Percentiles rank a stretch among this genome's conserved stretches.
These are phyloP conservation scores for Tremella fuciformis DNA, from an alignment of 768 basidiomycete species.

Conservation along the genomic window DNA sequence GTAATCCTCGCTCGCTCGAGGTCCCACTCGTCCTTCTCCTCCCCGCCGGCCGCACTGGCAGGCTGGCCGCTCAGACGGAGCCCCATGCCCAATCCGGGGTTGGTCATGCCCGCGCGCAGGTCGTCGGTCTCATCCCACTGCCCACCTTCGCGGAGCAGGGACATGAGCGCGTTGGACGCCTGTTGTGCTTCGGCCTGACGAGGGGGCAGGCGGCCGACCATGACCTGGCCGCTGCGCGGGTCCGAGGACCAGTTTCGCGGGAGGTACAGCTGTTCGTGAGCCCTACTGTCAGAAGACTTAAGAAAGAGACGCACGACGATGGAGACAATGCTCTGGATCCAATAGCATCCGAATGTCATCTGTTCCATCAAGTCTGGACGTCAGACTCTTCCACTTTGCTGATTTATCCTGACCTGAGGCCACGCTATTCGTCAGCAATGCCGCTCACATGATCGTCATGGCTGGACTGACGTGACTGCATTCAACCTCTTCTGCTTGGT, in stretches of 20 bases:
- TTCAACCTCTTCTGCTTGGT: constrained; percentile 24
- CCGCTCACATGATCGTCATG: not conserved
- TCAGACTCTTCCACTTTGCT: not conserved
- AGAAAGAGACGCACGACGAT: constrained; percentile 15
- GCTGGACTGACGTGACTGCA: constrained; percentile 16
- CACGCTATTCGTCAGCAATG: constrained; percentile 1
- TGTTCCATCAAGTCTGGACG: constrained; percentile 21
- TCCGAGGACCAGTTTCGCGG: constrained; percentile 23
- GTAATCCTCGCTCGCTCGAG: constrained; percentile 7
- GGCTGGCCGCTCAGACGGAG: not conserved
- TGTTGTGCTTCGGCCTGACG: constrained; percentile 6
- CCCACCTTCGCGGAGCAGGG: constrained; percentile 37
- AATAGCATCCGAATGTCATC: constrained; percentile 24
- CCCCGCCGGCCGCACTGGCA: not conserved
- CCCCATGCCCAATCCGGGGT: not conserved
- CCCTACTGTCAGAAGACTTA: not conserved
- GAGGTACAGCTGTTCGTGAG: constrained; percentile 25
- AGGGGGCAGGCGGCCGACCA: constrained; percentile 22
- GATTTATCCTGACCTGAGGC: constrained; percentile 4
- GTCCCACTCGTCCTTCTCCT: not conserved
- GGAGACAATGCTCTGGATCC: constrained; percentile 26
- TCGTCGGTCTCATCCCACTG: constrained; percentile 39
- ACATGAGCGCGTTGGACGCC: constrained; percentile 30
- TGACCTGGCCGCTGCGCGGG: constrained; percentile 15
- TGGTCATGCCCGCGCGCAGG: constrained; percentile 7